These are phyloP conservation scores for Talaromyces pinophilus DNA, from an alignment of 2,329 filamentous ascomycete genomes.

Conservation along the genomic window DNA sequence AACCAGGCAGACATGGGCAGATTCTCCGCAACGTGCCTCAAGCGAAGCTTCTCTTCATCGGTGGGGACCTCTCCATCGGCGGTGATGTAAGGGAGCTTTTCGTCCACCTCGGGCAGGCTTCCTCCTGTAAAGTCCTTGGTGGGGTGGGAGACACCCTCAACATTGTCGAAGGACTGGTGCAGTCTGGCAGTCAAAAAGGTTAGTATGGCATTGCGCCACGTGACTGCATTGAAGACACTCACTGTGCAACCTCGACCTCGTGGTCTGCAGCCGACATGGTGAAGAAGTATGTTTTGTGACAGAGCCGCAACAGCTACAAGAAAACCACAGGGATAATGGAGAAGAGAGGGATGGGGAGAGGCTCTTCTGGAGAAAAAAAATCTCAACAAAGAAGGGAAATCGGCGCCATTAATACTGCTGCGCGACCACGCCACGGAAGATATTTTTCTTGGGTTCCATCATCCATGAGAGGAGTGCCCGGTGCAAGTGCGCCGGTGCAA, in stretches of 20 bases:
- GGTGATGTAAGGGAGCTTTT: slow-evolving; percentile 36
- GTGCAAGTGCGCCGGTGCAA: background rate
- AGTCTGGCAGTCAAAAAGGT: background rate
- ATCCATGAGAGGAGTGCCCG: background rate
- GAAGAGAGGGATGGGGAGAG: background rate
- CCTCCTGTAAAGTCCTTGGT: slow-evolving; percentile 20
- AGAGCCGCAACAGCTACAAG: background rate
- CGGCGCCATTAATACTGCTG: background rate
- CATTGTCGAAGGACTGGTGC: slow-evolving; percentile 22
- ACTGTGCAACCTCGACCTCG: slow-evolving; percentile 22
- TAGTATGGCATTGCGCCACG: background rate
- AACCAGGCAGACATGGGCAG: slow-evolving; percentile 59
- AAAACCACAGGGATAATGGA: background rate
- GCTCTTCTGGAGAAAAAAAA: background rate
- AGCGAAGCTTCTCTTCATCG: slow-evolving; percentile 52
- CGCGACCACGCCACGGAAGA: background rate
- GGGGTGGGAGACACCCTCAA: slow-evolving; percentile 17
- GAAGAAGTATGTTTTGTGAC: background rate
- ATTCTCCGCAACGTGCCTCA: slow-evolving; percentile 58
- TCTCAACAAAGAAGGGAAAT: background rate
- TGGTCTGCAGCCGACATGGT: slow-evolving; percentile 18
- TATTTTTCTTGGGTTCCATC: slow-evolving; percentile 6
- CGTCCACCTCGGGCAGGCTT: slow-evolving; percentile 29
- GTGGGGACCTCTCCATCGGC: slow-evolving; percentile 56
- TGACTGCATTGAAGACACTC: background rate